A percentile compares a stretch with the other conserved stretches of the same genome.
These are phyloP conservation scores for Anisodus tanguticus DNA, from an alignment of 257 asterid genomes.

Conservation along the genomic window DNA sequence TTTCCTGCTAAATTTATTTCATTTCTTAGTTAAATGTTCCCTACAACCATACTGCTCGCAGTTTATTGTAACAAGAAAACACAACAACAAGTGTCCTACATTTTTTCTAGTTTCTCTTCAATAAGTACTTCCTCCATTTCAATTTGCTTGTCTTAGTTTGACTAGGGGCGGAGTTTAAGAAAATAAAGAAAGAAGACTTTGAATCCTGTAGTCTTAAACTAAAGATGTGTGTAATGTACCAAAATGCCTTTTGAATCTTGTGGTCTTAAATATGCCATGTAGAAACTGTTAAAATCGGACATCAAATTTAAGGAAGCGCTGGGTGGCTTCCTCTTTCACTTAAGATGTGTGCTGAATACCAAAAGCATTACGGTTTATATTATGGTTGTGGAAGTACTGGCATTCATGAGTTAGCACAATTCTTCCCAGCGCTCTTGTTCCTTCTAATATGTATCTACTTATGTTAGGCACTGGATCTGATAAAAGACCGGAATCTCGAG, in stretches of 20 bases:
- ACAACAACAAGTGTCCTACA: not conserved
- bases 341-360: not conserved
- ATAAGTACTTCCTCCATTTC: no score
- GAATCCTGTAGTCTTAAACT: no score
- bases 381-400: not conserved
- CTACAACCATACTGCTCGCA: not conserved
- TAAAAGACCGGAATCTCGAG: constrained; percentile 53
- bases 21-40: not conserved
- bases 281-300: not conserved
- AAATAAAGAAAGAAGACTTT: no score
- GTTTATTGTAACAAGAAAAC: not conserved
- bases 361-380: not conserved
- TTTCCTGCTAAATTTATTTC: constrained; percentile 31
- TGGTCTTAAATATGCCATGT: no score
- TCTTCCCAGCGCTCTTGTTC: not conserved
- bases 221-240: no score
- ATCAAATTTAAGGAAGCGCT: not conserved
- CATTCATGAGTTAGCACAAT: not conserved
- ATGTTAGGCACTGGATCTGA: constrained; percentile 56
- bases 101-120: not conserved
- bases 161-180: no score
- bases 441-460: constrained; percentile 19
- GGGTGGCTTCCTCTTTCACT: not conserved
- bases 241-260: no score
- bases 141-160: no score